Conservation (phyloP, 148 eudicot species). For the Rhododendron williamsianum region DNA sequence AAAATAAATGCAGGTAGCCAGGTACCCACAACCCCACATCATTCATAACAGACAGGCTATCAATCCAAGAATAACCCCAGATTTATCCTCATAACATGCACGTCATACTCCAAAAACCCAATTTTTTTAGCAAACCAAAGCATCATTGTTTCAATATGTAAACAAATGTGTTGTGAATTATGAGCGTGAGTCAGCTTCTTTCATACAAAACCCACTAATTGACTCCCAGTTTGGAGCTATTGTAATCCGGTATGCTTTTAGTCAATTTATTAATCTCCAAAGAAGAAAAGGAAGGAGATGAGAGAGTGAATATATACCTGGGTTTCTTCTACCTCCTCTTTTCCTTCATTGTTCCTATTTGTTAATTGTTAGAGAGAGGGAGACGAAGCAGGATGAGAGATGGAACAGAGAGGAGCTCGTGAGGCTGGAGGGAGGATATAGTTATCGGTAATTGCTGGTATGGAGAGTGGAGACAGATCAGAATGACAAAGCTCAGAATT, state of each 20-base stretch:
- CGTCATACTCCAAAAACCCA: not conserved
- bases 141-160: not conserved
- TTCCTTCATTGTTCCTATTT: not conserved
- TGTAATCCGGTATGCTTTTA: not conserved
- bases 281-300: not conserved
- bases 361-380: not conserved
- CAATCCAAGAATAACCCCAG: not conserved
- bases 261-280: not conserved
- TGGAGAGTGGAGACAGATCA: not conserved
- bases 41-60: not conserved
- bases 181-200: not conserved
- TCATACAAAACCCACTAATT: not conserved
- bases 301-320: not conserved
- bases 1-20: not conserved
- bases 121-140: not conserved
- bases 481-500: not conserved
- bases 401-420: not conserved
- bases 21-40: not conserved
- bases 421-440: not conserved
- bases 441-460: not conserved
- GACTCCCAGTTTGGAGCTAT: not conserved
- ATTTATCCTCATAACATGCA: not conserved
- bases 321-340: not conserved
- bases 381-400: not conserved
- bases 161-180: not conserved